Percentiles rank a stretch among this genome's conserved stretches.
phyloP scores from a whole-genome alignment of 1,284 basidiomycete genomes.

The Thelephora terrestris region DNA sequence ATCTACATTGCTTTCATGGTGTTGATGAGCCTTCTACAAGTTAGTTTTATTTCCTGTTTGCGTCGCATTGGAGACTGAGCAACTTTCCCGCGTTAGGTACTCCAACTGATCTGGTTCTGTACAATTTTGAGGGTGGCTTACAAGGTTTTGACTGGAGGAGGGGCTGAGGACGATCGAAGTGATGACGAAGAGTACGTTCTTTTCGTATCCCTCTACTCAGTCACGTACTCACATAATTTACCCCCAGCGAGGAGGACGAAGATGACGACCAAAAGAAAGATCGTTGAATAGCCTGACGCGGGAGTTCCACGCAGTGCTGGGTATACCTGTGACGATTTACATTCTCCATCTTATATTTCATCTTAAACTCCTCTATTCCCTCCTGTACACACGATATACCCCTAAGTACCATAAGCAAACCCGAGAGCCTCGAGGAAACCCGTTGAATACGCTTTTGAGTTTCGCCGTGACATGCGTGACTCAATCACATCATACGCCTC shows the following conservation, averaged over 20 bases:
- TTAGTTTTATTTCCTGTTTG: slow-evolving; percentile 17
- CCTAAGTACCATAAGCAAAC: no score
- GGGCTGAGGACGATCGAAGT: slow-evolving; percentile 79
- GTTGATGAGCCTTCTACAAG: slow-evolving; percentile 58
- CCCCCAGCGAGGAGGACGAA: slow-evolving; percentile 8
- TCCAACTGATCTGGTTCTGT: slow-evolving; percentile 80
- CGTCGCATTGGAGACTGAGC: neutral
- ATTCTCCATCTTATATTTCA: neutral
- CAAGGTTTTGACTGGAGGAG: slow-evolving; percentile 65
- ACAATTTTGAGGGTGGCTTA: slow-evolving; percentile 80
- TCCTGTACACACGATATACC: no score
- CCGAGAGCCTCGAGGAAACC: no score
- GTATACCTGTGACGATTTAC: neutral
- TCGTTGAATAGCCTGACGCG: neutral
- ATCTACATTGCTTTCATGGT: slow-evolving; percentile 40
- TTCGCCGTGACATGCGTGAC: no score
- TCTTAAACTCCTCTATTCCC: neutral
- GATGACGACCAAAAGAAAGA: slow-evolving; percentile 14
- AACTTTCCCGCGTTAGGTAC: slow-evolving; percentile 30
- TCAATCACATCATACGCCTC: no score
- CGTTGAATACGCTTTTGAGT: no score
- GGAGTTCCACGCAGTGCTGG: neutral
- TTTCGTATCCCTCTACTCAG: neutral
- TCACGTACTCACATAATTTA: neutral
- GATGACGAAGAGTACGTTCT: slow-evolving; percentile 66